These are phyloP conservation scores for Kodamaea neixiangensis DNA, from an alignment of 805 yeast species.

Conservation along the genomic window DNA sequence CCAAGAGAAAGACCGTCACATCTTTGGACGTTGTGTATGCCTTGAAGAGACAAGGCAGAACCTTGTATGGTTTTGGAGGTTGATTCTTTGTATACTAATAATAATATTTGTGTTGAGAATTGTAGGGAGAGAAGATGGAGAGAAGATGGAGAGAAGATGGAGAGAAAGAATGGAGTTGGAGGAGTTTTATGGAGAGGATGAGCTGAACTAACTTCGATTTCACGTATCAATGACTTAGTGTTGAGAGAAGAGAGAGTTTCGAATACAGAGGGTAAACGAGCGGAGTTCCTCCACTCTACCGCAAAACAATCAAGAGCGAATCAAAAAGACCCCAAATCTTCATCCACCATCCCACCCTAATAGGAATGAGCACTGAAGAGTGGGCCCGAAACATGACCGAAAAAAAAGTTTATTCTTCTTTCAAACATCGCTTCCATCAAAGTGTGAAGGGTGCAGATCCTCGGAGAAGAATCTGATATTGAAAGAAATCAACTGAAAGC, in stretches of 20 bases:
- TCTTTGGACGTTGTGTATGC: conserved; percentile 98
- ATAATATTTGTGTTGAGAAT: conserved; percentile 9
- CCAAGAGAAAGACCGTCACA: conserved; percentile 99
- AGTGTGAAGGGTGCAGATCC: not conserved
- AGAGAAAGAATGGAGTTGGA: not conserved
- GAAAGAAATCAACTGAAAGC: too few relatives aligned
- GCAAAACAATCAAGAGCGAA: not conserved
- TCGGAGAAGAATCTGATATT: too few relatives aligned
- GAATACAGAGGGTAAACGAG: too few relatives aligned
- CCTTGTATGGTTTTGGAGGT: conserved; percentile 99
- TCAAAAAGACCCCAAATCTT: not conserved
- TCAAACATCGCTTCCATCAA: not conserved
- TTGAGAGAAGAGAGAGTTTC: not conserved
- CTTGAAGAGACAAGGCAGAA: conserved; percentile 99
- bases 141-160: not conserved
- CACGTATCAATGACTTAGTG: too few relatives aligned
- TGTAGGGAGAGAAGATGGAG: not conserved
- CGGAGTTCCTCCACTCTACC: too few relatives aligned
- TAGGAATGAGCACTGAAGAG: not conserved
- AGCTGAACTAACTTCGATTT: too few relatives aligned
- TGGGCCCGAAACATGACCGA: not conserved
- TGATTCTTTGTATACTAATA: conserved; percentile 34
- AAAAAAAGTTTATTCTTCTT: not conserved
- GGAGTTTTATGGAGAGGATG: too few relatives aligned
- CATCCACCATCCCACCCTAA: not conserved